Evolutionary conservation across 2,329 filamentous ascomycete species (phyloP), one percentile per base, ranked within the genome.

Genomic region (Trichophyton equinum): DNA sequence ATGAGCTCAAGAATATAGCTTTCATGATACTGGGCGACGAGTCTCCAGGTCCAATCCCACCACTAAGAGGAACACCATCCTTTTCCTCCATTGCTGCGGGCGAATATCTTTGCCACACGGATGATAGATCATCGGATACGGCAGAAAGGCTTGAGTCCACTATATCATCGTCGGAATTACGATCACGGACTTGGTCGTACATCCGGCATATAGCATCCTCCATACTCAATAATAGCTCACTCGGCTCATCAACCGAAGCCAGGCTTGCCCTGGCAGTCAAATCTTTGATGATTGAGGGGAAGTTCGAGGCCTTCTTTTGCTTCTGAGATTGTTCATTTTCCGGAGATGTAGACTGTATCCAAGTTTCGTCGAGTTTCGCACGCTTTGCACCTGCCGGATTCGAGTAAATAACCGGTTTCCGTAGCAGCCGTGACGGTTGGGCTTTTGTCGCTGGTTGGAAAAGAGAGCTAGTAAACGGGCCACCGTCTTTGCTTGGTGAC

Each of bases 1-100:
- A 78, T 33, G 84, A 84, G 15, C 87, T 86, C n/a, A 96, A 71
- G 67, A 86, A 95, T 61, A 84, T 82, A 3, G 91, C 91, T 70
- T 92, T 91, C 60, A 85, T 80, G 62, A 90, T 85, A 4, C 85
- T 75, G 3, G 84, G 79, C 1, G 84, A 80, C 40, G 82, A 75
- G 8, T 82, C 76, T 2, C 82, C 83, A 33, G 84, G 87, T 0
- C 85, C 88, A 69, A 90, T 85, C 51, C 82, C 83, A 20, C 81
- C 79, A 46, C 76, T 75, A 59, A 83, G 79, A 44, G 55, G 40
- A 57, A 57, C 36, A 38, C 64, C 63, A 40, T 66, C 66, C 3
- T 66, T 51, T 44, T 57, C 25, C 11, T 8, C 68, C 82, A 82
- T 64, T 79, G 78, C 59, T 79, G 53, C 59, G 25, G 68, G 65